A percentile compares a stretch with the other conserved stretches of the same genome.
phyloP scores from a whole-genome alignment of 2,329 filamentous ascomycete genomes.

The Neonectria sp. region DNA sequence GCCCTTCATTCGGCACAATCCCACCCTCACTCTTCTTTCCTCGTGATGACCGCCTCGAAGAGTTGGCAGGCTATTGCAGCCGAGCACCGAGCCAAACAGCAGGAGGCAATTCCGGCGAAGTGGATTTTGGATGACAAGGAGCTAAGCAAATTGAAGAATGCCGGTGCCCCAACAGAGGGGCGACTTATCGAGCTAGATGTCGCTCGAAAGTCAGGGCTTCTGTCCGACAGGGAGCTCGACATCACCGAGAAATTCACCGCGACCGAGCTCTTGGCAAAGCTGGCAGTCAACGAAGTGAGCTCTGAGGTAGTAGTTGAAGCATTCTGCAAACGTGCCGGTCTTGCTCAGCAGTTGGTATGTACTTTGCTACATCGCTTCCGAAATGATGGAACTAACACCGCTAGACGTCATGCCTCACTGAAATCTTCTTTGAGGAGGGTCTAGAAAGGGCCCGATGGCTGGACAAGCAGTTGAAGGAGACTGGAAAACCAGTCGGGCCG shows the following conservation, averaged over 20 bases:
- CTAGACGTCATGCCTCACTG: constrained; percentile 41
- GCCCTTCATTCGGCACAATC: not conserved
- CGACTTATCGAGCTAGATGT: constrained; percentile 33
- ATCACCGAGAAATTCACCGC: constrained; percentile 39
- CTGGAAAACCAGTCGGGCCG: constrained; percentile 40
- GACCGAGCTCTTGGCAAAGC: constrained; percentile 29
- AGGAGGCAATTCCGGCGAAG: constrained; percentile 28
- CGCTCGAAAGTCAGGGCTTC: constrained; percentile 31
- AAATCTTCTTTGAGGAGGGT: constrained; percentile 39
- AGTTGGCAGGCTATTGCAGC: constrained; percentile 41
- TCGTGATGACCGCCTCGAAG: constrained; percentile 35
- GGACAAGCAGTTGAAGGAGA: constrained; percentile 39
- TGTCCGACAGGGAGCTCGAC: constrained; percentile 28
- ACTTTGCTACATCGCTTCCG: rapidly evolving
- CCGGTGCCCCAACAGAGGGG: constrained; percentile 12
- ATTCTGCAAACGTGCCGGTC: constrained; percentile 41
- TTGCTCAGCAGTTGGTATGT: constrained; percentile 42
- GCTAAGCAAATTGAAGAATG: constrained; percentile 19
- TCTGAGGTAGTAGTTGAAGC: constrained; percentile 41
- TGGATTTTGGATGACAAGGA: constrained; percentile 32
- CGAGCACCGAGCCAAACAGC: constrained; percentile 37
- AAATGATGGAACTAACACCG: not conserved
- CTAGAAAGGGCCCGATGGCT: constrained; percentile 33
- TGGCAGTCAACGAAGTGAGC: constrained; percentile 27
- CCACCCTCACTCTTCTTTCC: no score